Percentiles rank a stretch among this genome's conserved stretches.
Evolutionary conservation across 2,329 filamentous ascomycete species (phyloP).

Genomic region (Exophiala dermatitidis): DNA sequence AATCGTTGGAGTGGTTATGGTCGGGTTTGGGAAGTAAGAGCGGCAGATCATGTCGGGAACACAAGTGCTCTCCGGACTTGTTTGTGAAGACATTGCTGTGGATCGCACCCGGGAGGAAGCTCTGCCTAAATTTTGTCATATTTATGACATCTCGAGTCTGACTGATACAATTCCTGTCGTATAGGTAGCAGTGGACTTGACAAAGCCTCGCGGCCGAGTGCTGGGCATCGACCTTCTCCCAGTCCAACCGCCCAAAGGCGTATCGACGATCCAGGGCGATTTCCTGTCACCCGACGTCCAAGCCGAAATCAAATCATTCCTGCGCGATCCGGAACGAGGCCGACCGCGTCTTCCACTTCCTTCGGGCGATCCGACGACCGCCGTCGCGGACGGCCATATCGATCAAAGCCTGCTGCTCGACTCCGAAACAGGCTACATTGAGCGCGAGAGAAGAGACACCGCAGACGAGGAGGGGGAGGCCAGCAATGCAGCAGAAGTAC

Average conservation of each 20-base stretch:
- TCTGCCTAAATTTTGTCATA: too few relatives aligned
- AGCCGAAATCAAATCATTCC: constrained; percentile 66
- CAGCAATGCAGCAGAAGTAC: constrained; percentile 12
- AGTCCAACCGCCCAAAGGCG: constrained; percentile 79
- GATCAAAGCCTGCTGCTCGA: constrained; percentile 17
- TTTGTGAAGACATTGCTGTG: not conserved
- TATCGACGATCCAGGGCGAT: constrained; percentile 92
- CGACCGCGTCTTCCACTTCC: constrained; percentile 38
- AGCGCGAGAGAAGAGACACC: not conserved
- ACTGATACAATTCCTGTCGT: not conserved
- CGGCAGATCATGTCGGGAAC: too few relatives aligned
- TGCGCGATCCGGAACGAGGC: constrained; percentile 57
- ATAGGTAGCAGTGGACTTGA: constrained; percentile 73
- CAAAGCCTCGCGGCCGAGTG: constrained; percentile 67
- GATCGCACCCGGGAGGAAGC: not conserved
- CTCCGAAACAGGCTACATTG: not conserved
- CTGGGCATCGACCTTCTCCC: constrained; percentile 93
- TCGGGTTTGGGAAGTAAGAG: too few relatives aligned
- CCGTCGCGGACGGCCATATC: constrained; percentile 1
- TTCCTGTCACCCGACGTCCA: constrained; percentile 73
- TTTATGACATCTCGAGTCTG: too few relatives aligned
- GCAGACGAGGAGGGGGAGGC: not conserved
- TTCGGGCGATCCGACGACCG: not conserved
- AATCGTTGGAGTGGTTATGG: not conserved
- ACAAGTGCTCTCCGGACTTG: too few relatives aligned